phyloP scores from a whole-genome alignment of 257 asterid species.

The Forsythia viridissima region DNA sequence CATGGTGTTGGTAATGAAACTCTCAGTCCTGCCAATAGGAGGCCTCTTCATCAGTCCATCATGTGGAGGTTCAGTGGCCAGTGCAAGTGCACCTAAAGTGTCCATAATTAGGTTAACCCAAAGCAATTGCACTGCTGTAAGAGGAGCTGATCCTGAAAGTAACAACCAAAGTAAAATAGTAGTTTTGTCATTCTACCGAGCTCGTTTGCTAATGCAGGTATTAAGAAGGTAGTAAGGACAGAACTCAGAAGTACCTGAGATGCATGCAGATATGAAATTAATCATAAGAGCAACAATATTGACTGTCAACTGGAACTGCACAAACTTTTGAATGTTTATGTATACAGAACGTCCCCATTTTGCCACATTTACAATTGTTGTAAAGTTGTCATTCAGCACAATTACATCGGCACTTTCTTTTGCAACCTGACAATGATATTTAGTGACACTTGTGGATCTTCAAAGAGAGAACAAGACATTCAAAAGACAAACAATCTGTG shows the following conservation, averaged over 20 bases:
- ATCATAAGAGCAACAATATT: conserved; percentile 92
- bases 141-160: conserved; percentile 89
- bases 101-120: conserved; percentile 99
- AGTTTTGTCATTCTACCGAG: background rate
- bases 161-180: background rate
- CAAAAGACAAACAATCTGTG: background rate
- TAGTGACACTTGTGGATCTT: conserved; percentile 1
- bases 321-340: conserved; percentile 95
- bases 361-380: conserved; percentile 90
- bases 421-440: conserved; percentile 66
- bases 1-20: conserved; percentile 81
- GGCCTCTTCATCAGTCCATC: conserved; percentile 90
- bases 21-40: conserved; percentile 68
- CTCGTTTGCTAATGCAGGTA: background rate
- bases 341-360: conserved; percentile 99
- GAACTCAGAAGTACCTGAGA: conserved; percentile 50
- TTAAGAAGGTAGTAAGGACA: background rate
- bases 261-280: conserved; percentile 84
- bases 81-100: conserved; percentile 96
- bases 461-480: background rate
- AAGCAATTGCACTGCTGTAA: conserved; percentile 93
- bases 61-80: conserved; percentile 96
- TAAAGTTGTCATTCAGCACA: conserved; percentile 88
- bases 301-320: conserved; percentile 94
- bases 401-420: conserved; percentile 97